Base-by-base conservation (phyloP, 2,329 filamentous ascomycete species). In the Graphilbum fragrans region DNA sequence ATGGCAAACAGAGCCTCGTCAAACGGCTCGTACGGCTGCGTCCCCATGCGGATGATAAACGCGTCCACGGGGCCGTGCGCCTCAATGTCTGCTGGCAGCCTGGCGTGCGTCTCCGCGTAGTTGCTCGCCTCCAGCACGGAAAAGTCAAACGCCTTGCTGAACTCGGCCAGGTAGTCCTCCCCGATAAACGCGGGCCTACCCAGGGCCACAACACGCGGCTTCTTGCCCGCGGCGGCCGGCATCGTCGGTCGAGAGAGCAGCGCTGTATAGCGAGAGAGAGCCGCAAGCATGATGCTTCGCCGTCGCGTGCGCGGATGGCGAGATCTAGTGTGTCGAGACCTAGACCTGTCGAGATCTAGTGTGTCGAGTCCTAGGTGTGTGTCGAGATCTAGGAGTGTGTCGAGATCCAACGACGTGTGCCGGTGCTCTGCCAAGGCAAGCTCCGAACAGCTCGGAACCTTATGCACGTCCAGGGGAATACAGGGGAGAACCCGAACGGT, bases 1-100 rank as follows among this genome's bases (percentile, higher is more conserved):
- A 72, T 55, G 3, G 55, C 48, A 5, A 45, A 40, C 2, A 72
- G 55, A 4, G 59, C 63, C n/a, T 59, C 55, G 44, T 70, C 60
- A 42, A 72, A 70, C 0, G 68, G 67, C 41, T 69, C 66, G 41
- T 64, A 70, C 0, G 65, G 63, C 10, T 56, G 55, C 2, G 65
- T 67, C 11, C 66, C 67, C 60, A 71, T 67, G n/a, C 63, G 61
- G 43, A 71, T 58, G 39, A 72, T 58, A 41, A 72, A 62, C 1
- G 62, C 67, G 36, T 69, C 62, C 21, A 69, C 59, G 0, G 65
- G 64, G 0, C 67, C 66, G 8, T 57, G 41, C 32, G 51, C 35
- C 3, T 50, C 45, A 12, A 66, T 54, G 41, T 59, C 50, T 4
- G 53, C 51, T 4, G 64, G 63, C 1, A 70, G 51, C 39, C 53